Percentiles rank a stretch among this genome's conserved stretches.
Conservation (phyloP, 805 yeast species). For the Scheffersomyces stipitis region DNA sequence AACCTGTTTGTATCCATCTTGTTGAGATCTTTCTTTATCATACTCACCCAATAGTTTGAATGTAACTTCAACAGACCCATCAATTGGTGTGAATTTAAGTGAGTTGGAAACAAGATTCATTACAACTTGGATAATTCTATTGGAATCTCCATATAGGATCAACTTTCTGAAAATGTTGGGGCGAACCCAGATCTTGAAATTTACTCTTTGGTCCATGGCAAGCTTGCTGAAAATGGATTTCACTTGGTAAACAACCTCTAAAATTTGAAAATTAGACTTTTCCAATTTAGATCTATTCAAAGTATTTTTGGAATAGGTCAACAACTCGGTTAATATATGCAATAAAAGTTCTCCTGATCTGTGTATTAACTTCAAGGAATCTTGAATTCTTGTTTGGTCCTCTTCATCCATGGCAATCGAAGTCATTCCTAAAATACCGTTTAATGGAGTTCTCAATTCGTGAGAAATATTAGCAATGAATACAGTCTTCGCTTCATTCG, state of each 20-base stretch:
- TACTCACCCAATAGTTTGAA: slow-evolving; percentile 70
- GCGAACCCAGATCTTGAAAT: slow-evolving; percentile 56
- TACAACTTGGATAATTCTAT: slow-evolving; percentile 84
- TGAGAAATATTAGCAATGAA: slow-evolving; percentile 91
- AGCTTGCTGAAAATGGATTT: slow-evolving; percentile 81
- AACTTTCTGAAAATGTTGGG: slow-evolving; percentile 63
- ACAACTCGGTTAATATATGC: slow-evolving; percentile 85
- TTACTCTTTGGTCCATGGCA: slow-evolving; percentile 75
- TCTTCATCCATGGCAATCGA: slow-evolving; percentile 88
- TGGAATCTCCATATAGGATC: slow-evolving; percentile 82
- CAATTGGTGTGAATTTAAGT: slow-evolving; percentile 87
- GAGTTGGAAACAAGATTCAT: slow-evolving; percentile 92
- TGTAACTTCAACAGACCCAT: slow-evolving; percentile 72
- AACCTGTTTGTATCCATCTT: slow-evolving; percentile 44
- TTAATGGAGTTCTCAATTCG: slow-evolving; percentile 91
- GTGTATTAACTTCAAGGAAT: slow-evolving; percentile 77
- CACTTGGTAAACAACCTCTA: slow-evolving; percentile 82
- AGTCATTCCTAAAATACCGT: slow-evolving; percentile 95
- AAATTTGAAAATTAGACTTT: slow-evolving; percentile 72
- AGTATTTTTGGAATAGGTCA: slow-evolving; percentile 91
- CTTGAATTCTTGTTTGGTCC: slow-evolving; percentile 65
- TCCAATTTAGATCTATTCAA: slow-evolving; percentile 81
- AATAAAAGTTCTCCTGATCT: slow-evolving; percentile 87
- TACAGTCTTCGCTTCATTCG: slow-evolving; percentile 94
- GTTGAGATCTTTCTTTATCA: slow-evolving; percentile 48